Evolutionary conservation across 495 filamentous ascomycete species (phyloP).

Genomic region (Xylaria nigripes): DNA sequence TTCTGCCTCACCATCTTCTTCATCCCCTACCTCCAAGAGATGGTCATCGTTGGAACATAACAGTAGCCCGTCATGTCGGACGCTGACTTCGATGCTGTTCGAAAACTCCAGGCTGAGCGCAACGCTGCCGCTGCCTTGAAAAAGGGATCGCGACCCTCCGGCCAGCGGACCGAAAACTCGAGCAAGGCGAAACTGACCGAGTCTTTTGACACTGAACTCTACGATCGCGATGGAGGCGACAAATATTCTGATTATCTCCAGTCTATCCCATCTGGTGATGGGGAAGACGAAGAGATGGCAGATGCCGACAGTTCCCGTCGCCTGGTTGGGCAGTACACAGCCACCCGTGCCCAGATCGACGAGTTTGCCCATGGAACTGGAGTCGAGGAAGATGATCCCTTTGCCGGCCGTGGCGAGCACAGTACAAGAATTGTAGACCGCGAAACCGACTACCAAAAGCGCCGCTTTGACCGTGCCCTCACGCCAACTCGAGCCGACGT

Average conservation of each 20-base stretch:
- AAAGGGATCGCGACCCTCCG: slow-evolving; percentile 76
- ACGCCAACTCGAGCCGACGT: slow-evolving; percentile 85
- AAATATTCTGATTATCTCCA: slow-evolving; percentile 88
- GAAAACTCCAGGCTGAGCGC: slow-evolving; percentile 82
- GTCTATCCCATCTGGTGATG: slow-evolving; percentile 73
- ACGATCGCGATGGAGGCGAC: slow-evolving; percentile 70
- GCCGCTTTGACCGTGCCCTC: slow-evolving; percentile 76
- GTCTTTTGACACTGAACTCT: slow-evolving; percentile 86
- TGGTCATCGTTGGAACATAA: slow-evolving; percentile 23
- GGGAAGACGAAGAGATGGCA: slow-evolving; percentile 79
- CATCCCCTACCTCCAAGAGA: slow-evolving; percentile 22
- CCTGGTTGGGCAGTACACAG: slow-evolving; percentile 95
- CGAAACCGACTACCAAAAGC: slow-evolving; percentile 97
- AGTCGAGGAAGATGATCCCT: slow-evolving; percentile 85
- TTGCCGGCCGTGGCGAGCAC: slow-evolving; percentile 74
- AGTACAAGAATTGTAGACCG: slow-evolving; percentile 81
- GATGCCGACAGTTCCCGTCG: slow-evolving; percentile 65
- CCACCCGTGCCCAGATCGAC: slow-evolving; percentile 80
- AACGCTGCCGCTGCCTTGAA: slow-evolving; percentile 74
- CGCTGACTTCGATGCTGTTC: slow-evolving; percentile 76
- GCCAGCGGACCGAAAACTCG: slow-evolving; percentile 80
- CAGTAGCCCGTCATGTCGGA: slow-evolving; percentile 44
- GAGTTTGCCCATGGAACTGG: slow-evolving; percentile 83
- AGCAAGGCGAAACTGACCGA: slow-evolving; percentile 95
- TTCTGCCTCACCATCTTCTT: not conserved